Conservation (phyloP, 129 eudicot species). For the Logfia minima region DNA sequence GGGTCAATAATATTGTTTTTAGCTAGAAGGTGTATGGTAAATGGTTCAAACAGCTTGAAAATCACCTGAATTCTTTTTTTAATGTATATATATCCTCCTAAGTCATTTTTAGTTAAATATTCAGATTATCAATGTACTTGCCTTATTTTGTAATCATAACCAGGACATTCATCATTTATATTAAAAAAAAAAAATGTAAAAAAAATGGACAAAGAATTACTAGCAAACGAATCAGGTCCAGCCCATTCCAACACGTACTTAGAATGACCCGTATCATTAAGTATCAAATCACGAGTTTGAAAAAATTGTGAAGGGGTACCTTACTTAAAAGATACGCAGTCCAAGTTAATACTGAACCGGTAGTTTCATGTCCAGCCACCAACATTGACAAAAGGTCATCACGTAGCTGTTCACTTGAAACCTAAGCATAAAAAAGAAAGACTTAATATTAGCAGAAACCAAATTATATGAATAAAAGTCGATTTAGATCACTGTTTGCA, state of each 20-base stretch:
- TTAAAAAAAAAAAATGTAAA: no score
- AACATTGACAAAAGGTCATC: conserved; percentile 98
- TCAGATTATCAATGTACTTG: neutral
- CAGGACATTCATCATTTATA: neutral
- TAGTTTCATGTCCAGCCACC: conserved; percentile 99
- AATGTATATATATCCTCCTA: no score
- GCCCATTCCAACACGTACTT: neutral
- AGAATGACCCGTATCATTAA: neutral
- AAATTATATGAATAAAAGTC: neutral
- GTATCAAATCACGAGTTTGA: conserved; percentile 12
- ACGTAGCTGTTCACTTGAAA: conserved; percentile 81
- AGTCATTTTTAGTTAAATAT: no score
- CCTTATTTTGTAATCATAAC: neutral
- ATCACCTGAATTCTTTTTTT: no score
- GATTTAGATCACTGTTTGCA: conserved; percentile 10
- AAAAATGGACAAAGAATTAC: neutral
- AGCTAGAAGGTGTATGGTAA: neutral
- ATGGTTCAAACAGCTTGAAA: no score
- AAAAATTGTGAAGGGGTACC: conserved; percentile 42
- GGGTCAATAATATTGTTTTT: neutral
- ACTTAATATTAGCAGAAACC: conserved; percentile 1
- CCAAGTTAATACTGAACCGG: conserved; percentile 96
- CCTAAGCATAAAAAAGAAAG: conserved; percentile 44
- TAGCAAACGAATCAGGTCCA: neutral
- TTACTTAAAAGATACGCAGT: conserved; percentile 85